phyloP scores from a whole-genome alignment of 331 rosid genomes.

The Quercus lobata region DNA sequence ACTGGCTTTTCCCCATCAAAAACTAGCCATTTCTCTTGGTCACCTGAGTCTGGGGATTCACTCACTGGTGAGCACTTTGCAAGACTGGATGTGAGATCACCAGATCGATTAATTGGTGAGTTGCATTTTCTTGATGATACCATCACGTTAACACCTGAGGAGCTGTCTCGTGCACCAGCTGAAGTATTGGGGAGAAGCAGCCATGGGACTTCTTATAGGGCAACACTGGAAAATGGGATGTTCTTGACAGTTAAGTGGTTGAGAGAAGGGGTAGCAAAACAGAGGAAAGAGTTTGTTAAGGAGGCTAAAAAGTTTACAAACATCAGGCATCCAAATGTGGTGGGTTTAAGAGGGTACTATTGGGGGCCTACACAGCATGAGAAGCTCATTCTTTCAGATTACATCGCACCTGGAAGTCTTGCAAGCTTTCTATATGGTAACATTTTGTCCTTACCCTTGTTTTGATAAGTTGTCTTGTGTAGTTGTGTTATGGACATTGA shows the following conservation, averaged over 20 bases:
- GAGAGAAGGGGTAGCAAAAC: conserved; percentile 98
- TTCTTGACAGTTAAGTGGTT: conserved; percentile 95
- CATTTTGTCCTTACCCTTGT: conserved; percentile 14
- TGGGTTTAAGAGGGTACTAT: conserved; percentile 89
- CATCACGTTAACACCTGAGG: conserved; percentile 76
- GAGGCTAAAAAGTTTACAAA: conserved; percentile 94
- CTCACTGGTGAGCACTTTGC: conserved; percentile 62
- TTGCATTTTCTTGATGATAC: conserved; percentile 91
- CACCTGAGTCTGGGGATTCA: conserved; percentile 89
- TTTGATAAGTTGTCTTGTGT: not conserved
- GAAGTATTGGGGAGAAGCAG: conserved; percentile 97
- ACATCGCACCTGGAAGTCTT: conserved; percentile 89
- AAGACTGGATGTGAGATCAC: conserved; percentile 81
- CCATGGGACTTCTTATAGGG: conserved; percentile 96
- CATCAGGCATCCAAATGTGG: conserved; percentile 95
- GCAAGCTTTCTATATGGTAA: conserved; percentile 92
- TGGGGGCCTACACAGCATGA: conserved; percentile 99
- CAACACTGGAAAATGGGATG: conserved; percentile 79
- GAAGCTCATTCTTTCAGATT: conserved; percentile 96
- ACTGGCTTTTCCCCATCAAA: conserved; percentile 86
- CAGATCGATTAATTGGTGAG: conserved; percentile 88
- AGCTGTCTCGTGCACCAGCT: conserved; percentile 94
- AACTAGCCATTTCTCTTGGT: conserved; percentile 80
- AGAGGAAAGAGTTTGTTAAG: conserved; percentile 91
- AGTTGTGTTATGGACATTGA: too few species aligned